Base-by-base conservation (phyloP, 108 stramenopile genomes). In the Pelagomonas calceolata region DNA sequence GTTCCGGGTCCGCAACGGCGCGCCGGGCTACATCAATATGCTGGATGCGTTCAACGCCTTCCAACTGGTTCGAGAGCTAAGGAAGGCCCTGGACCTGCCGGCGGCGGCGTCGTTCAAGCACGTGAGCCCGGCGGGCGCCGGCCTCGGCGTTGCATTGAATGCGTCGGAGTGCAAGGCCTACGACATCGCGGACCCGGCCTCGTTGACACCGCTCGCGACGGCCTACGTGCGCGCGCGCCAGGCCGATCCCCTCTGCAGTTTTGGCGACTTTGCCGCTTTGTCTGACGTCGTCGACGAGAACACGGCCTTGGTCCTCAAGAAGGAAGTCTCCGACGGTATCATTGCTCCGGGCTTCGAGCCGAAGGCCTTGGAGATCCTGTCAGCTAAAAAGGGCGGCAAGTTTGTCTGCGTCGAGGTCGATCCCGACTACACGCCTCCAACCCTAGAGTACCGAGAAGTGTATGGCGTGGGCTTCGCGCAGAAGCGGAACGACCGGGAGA, bases 61-160 rank as follows among this genome's bases (percentile, higher is more conserved):
- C 93, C 95, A 96, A 71, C 86, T 98, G 65, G 98, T 98, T 43
- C 64, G 78, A 75, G 98, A 98, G 85, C 83, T 97, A 31, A 86
- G 91, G 34, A 72, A 85, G 63, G 93, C 93, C 32, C 91, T 94
- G 60, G 93, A 90, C 34, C 81, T 93, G 68, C 87, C 94, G 14
- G 93, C 95, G n/a, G 95, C 98, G 12, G 82, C 95, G 60, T 91
- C 89, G 51, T 98, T 98, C 85, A 98, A 98, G 82, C 98, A 99
- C 82, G 93, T 95, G 44, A 90, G 87, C 76, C 98, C 98, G 32
- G 98, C 98, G 26, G 98, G 98, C 66, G 96, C 95, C 16, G 95
- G 92, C 60, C 90, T 97, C 17, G 96, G 92, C 35, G 94, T 97
- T 16, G 94, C 95, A 9, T 80, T 99, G 21, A 86, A 83, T 43